Percentiles rank a stretch among this genome's conserved stretches.
Conservation (phyloP, 805 yeast genomes). For the Pichia cephalocereana region DNA sequence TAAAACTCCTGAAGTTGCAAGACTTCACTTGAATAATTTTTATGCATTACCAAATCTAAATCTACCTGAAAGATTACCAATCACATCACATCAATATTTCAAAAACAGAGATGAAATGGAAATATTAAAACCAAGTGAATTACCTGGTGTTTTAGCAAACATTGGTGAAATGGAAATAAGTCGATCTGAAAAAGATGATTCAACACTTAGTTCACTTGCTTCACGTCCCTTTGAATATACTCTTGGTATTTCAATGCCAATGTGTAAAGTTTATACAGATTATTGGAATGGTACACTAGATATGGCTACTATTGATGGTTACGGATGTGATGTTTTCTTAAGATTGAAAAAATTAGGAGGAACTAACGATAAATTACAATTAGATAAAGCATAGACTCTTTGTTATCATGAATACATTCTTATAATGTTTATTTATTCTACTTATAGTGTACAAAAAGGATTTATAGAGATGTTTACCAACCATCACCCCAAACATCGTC, state of each 20-base stretch:
- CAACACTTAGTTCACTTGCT: slow-evolving; percentile 56
- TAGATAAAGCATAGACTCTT: slow-evolving; percentile 54
- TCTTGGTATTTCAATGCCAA: slow-evolving; percentile 82
- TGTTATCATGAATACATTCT: not conserved
- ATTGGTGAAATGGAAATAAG: slow-evolving; percentile 26
- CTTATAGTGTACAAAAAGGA: not conserved
- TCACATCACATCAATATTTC: slow-evolving; percentile 12
- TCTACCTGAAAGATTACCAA: slow-evolving; percentile 23
- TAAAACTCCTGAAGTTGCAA: slow-evolving; percentile 52
- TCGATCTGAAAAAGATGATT: slow-evolving; percentile 19
- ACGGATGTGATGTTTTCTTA: slow-evolving; percentile 83
- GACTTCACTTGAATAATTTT: slow-evolving; percentile 51
- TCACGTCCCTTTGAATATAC: slow-evolving; percentile 67
- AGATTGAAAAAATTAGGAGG: slow-evolving; percentile 72
- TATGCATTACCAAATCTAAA: slow-evolving; percentile 61
- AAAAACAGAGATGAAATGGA: not conserved
- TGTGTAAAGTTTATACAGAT: slow-evolving; percentile 88
- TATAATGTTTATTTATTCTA: not conserved
- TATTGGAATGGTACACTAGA: slow-evolving; percentile 93
- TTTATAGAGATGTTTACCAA: slow-evolving; percentile 21
- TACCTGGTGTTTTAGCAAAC: slow-evolving; percentile 21
- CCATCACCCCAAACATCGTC: slow-evolving; percentile 40
- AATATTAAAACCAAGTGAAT: slow-evolving; percentile 2
- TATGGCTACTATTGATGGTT: slow-evolving; percentile 79
- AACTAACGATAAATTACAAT: slow-evolving; percentile 49